phyloP scores from a whole-genome alignment of 2,329 filamentous ascomycete species.

The Ophiostoma novo-ulmi region DNA sequence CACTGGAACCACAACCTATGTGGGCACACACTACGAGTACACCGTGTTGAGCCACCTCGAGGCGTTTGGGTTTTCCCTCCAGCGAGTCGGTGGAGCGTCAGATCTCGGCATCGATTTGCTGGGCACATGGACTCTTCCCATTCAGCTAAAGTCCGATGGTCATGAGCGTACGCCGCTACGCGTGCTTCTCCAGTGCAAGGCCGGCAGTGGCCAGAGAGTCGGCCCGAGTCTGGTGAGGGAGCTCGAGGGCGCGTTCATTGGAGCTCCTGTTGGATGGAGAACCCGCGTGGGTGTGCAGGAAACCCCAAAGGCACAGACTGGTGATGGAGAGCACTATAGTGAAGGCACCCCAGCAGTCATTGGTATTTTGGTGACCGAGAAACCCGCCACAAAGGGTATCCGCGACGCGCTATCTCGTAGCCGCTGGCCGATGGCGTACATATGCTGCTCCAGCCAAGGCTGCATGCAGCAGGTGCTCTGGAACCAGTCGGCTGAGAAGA shows the following conservation, averaged over 20 bases:
- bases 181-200: slow-evolving; percentile 66
- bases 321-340: neutral
- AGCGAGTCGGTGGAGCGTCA: slow-evolving; percentile 58
- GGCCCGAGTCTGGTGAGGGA: slow-evolving; percentile 64
- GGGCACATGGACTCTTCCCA: slow-evolving; percentile 61
- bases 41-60: slow-evolving; percentile 52
- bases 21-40: slow-evolving; percentile 76
- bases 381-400: slow-evolving; percentile 71
- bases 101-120: slow-evolving; percentile 72
- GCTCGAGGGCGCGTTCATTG: slow-evolving; percentile 70
- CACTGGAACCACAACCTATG: slow-evolving; percentile 54
- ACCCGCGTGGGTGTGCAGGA: neutral
- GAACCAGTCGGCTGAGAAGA: slow-evolving; percentile 60
- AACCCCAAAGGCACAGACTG: neutral
- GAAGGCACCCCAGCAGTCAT: slow-evolving; percentile 51
- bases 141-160: neutral
- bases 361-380: slow-evolving; percentile 64
- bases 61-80: slow-evolving; percentile 58
- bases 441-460: slow-evolving; percentile 57
- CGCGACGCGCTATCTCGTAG: slow-evolving; percentile 65
- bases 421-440: slow-evolving; percentile 65
- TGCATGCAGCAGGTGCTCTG: slow-evolving; percentile 63
- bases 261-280: slow-evolving; percentile 69
- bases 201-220: slow-evolving; percentile 41
- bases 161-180: slow-evolving; percentile 37